Base-by-base conservation (phyloP, 2,329 filamentous ascomycete genomes). In the Hypomyces rosellus region DNA sequence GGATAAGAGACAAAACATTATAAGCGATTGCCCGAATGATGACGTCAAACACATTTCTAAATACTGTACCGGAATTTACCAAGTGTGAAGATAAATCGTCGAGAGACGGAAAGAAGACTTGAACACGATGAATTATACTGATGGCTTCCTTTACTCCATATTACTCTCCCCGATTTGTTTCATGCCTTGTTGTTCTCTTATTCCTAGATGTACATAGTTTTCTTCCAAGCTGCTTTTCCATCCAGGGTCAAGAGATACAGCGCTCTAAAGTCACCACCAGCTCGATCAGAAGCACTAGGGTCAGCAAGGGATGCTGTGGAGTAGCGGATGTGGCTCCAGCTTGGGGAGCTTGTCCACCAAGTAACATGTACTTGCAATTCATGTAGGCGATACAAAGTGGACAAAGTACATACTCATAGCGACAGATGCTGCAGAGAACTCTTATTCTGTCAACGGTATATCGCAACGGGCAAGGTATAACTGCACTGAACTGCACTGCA, bases 291-390 rank as follows among this genome's bases (percentile, higher is more conserved):
- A 45, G 41, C 45, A 34, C 34, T 45, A 25, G 45, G 42, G 43
- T 40, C 37, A 38, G 37, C 39, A 45, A 51, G 49, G 45, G 47
- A 36, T 39, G 36, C 49, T 38, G 49, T 51, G 49, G 49, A 51
- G 49, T 36, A 34, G 45, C 49, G 49, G 49, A 34, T 42, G 46
- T 15, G 16, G 16, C 36, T 38, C 36, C 36, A 38, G 36, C 36
- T 38, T n/a, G 6, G 36, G 16, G 36, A 38, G 13, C 36, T 38
- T 38, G 33, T 33, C 44, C 20, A 36, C 34, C 36, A 50, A 18
- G 49, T 51, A 51, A 46, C 49, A 39, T 46, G 39, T 51, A 51
- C 49, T 16, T 38, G 15, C 13, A 16, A 20, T 30, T 22, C 43
- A 51, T 34, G 49, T 51, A 51, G 16, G 48, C 34, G 34, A 46